Evolutionary conservation across 2,329 filamentous ascomycete species (phyloP).

Genomic region (Alternaria ethzedia): DNA sequence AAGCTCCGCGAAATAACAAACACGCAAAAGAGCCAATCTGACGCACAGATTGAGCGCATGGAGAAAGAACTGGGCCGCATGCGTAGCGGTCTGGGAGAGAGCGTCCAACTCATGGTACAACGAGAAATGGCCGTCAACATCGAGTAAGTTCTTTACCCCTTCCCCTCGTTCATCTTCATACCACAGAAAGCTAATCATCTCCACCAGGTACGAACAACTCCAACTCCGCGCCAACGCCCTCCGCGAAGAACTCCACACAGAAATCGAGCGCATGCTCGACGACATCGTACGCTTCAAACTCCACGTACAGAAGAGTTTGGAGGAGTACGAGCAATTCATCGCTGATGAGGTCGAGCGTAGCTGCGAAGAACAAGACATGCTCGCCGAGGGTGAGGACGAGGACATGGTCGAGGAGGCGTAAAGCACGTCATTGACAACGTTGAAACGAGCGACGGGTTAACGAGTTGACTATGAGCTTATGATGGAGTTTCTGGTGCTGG

Average conservation of each 20-base stretch:
- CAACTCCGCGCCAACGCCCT: conserved; percentile 82
- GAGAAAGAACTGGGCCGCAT: conserved; percentile 97
- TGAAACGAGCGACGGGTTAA: not conserved
- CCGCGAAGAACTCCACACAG: conserved; percentile 96
- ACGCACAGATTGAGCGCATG: conserved; percentile 97
- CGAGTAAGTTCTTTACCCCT: conserved; percentile 66
- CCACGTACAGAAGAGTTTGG: conserved; percentile 88
- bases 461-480: conserved; percentile 2
- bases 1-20: conserved; percentile 86
- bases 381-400: conserved; percentile 38
- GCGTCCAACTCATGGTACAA: conserved; percentile 90
- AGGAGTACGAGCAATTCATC: conserved; percentile 93
- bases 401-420: conserved; percentile 5
- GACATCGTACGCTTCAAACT: conserved; percentile 99
- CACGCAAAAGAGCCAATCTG: conserved; percentile 85
- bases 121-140: conserved; percentile 96
- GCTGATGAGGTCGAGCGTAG: conserved; percentile 83
- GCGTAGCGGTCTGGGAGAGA: conserved; percentile 81
- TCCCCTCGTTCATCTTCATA: not conserved
- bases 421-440: not conserved
- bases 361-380: conserved; percentile 57
- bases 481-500: conserved; percentile 1
- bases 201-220: conserved; percentile 85
- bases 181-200: conserved; percentile 4
- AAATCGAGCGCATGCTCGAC: conserved; percentile 94